Evolutionary conservation across 352 stramenopile species (phyloP), one percentile per base, ranked within the genome.

Genomic region (Phytophthora quininea): DNA sequence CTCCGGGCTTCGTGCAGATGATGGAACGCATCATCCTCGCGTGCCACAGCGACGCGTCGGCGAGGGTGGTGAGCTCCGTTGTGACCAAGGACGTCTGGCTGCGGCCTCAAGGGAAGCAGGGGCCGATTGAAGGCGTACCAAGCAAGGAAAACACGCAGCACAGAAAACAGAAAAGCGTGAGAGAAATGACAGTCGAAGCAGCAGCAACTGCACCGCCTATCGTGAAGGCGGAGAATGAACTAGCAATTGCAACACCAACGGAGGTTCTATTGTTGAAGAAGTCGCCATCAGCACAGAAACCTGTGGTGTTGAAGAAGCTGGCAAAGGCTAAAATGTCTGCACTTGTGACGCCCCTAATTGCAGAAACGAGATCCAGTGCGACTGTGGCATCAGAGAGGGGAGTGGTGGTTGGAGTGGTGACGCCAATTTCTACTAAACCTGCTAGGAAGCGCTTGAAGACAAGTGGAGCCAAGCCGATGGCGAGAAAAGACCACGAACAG

Each of bases 1-100:
- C 32, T 12, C 50, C 32, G 3, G 2, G 29, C 12, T 46, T 43
- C 15, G 50, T 14, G 33, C 50, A 47, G 50, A 12, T 14, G 48
- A 88, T 88, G 80, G 80, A 86, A 42, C 80, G 80, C 54, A 76
- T 88, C 49, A 85, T 88, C 48, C 73, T 85, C 33, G 77, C 80
- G n/a, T 88, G 80, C 64, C 75, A 83, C 67, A 88, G 77, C 64
- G 71, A 76, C 35, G 74, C 77, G 3, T 69, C 77, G 0, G 72
- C 83, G 64, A 54, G 45, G 32, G 74, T 86, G 62, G 52, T 88
- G 45, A 46, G 67, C 29, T 69, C 67, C 1, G 67, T 90, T 4
- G 79, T 84, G 48, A 88, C 77, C 12, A 84, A 86, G 56, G 74
- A 78, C 15, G 33, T 88, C 3, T 90, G 81, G 81, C 81, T 86